phyloP scores from a whole-genome alignment of 1,284 basidiomycete genomes.

The Thelephora terrestris region DNA sequence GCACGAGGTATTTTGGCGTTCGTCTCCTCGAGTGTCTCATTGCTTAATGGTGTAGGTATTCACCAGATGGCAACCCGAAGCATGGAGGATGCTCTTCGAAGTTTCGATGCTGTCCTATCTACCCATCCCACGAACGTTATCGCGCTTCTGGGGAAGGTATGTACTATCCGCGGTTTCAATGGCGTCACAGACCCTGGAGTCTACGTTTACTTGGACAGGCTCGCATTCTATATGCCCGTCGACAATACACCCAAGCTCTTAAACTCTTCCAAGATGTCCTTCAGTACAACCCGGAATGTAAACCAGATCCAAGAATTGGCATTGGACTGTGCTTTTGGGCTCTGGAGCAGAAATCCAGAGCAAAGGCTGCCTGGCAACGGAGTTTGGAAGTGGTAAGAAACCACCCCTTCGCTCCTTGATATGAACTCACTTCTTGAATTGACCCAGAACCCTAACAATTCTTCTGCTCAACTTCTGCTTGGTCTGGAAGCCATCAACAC shows the following conservation, averaged over 20 bases:
- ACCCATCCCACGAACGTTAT: slow-evolving; percentile 77
- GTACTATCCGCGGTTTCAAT: slow-evolving; percentile 5
- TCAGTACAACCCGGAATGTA: slow-evolving; percentile 61
- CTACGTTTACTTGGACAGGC: slow-evolving; percentile 37
- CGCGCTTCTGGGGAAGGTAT: slow-evolving; percentile 69
- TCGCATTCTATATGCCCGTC: slow-evolving; percentile 70
- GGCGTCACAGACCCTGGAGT: not conserved
- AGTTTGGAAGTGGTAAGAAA: slow-evolving; percentile 68
- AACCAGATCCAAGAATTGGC: slow-evolving; percentile 87
- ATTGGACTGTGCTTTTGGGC: slow-evolving; percentile 90
- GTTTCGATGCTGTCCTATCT: slow-evolving; percentile 75
- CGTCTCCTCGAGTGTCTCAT: slow-evolving; percentile 9
- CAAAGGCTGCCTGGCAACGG: slow-evolving; percentile 81
- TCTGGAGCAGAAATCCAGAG: slow-evolving; percentile 70
- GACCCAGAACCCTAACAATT: slow-evolving; percentile 62
- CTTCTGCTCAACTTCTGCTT: slow-evolving; percentile 71
- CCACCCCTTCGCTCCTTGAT: not conserved
- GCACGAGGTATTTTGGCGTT: slow-evolving; percentile 43
- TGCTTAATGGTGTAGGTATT: slow-evolving; percentile 40
- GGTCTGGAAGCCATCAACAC: slow-evolving; percentile 77
- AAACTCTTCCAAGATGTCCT: slow-evolving; percentile 80
- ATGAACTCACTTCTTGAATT: slow-evolving; percentile 4
- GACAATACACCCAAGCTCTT: slow-evolving; percentile 71
- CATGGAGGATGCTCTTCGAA: slow-evolving; percentile 68
- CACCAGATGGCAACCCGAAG: slow-evolving; percentile 73